These are phyloP conservation scores for Curvularia eragrostidis DNA, from an alignment of 2,329 filamentous ascomycete species.

Conservation along the genomic window DNA sequence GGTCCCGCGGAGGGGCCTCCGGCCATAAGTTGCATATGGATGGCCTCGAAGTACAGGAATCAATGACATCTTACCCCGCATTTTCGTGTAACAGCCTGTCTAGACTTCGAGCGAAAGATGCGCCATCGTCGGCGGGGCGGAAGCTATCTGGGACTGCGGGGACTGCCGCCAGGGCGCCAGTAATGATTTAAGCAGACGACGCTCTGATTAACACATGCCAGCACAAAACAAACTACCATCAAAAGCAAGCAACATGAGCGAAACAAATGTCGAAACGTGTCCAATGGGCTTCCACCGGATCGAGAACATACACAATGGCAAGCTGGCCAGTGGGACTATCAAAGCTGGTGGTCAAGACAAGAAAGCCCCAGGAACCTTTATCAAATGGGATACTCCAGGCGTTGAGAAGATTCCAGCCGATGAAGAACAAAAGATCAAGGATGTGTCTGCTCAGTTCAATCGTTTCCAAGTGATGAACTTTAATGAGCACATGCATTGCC, in stretches of 20 bases:
- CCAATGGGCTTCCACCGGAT: slow-evolving; percentile 33
- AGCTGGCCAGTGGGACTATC: slow-evolving; percentile 32
- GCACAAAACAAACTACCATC: not conserved
- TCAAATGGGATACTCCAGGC: slow-evolving; percentile 51
- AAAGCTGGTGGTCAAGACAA: slow-evolving; percentile 35
- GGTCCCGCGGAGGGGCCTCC: slow-evolving; percentile 14
- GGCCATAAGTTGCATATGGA: slow-evolving; percentile 1
- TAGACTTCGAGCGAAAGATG: not conserved
- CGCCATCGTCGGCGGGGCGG: slow-evolving; percentile 18
- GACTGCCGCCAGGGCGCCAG: not conserved
- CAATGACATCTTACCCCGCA: slow-evolving; percentile 24
- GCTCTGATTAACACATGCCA: not conserved
- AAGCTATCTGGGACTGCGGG: slow-evolving; percentile 10
- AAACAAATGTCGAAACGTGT: slow-evolving; percentile 26
- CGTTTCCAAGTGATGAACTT: slow-evolving; percentile 55
- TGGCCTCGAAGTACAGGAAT: slow-evolving; percentile 18
- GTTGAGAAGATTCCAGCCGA: slow-evolving; percentile 51
- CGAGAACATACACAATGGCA: slow-evolving; percentile 37
- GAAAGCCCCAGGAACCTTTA: slow-evolving; percentile 46
- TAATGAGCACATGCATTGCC: slow-evolving; percentile 48
- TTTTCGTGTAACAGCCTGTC: not conserved
- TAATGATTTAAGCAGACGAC: slow-evolving; percentile 2
- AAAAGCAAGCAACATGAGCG: slow-evolving; percentile 17
- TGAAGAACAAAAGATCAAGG: slow-evolving; percentile 49
- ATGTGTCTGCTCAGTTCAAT: slow-evolving; percentile 50